These are phyloP conservation scores for Fusarium domesticum DNA, from an alignment of 2,329 filamentous ascomycete genomes.

Conservation along the genomic window DNA sequence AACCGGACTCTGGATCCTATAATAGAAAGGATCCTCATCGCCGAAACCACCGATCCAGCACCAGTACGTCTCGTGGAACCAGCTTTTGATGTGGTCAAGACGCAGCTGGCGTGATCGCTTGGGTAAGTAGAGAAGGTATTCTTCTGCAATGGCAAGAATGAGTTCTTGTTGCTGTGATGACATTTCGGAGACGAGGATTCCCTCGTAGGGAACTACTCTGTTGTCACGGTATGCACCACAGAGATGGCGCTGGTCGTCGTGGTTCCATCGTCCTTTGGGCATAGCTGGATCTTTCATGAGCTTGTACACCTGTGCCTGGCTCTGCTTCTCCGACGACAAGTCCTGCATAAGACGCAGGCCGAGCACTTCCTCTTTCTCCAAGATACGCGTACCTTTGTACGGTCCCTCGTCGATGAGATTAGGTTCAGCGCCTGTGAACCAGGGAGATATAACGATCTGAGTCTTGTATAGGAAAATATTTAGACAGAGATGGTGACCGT, in stretches of 20 bases:
- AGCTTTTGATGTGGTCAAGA: slow-evolving; percentile 50
- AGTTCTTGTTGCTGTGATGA: slow-evolving; percentile 47
- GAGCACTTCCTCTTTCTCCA: slow-evolving; percentile 61
- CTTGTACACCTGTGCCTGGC: slow-evolving; percentile 54
- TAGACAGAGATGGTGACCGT: slow-evolving; percentile 76
- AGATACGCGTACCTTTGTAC: slow-evolving; percentile 61
- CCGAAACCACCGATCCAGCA: slow-evolving; percentile 72
- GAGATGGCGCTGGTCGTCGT: slow-evolving; percentile 74
- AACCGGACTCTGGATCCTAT: slow-evolving; percentile 72
- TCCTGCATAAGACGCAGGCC: slow-evolving; percentile 70
- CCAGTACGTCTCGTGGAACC: slow-evolving; percentile 72
- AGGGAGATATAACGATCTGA: slow-evolving; percentile 68
- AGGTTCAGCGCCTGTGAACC: slow-evolving; percentile 78
- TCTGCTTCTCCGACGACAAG: slow-evolving; percentile 45
- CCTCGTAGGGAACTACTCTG: slow-evolving; percentile 71
- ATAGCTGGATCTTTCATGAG: slow-evolving; percentile 62
- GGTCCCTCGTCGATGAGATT: slow-evolving; percentile 68
- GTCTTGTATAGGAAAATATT: slow-evolving; percentile 63
- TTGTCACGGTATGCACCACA: slow-evolving; percentile 80
- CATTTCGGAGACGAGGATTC: slow-evolving; percentile 54
- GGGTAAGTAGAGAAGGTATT: slow-evolving; percentile 70
- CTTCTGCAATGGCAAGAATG: slow-evolving; percentile 56
- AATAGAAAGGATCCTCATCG: slow-evolving; percentile 71
- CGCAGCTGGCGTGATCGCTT: slow-evolving; percentile 50
- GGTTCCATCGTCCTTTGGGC: slow-evolving; percentile 71